Evolutionary conservation across 2,329 filamentous ascomycete species (phyloP).

Genomic region (Chrysoporthe puriensis): DNA sequence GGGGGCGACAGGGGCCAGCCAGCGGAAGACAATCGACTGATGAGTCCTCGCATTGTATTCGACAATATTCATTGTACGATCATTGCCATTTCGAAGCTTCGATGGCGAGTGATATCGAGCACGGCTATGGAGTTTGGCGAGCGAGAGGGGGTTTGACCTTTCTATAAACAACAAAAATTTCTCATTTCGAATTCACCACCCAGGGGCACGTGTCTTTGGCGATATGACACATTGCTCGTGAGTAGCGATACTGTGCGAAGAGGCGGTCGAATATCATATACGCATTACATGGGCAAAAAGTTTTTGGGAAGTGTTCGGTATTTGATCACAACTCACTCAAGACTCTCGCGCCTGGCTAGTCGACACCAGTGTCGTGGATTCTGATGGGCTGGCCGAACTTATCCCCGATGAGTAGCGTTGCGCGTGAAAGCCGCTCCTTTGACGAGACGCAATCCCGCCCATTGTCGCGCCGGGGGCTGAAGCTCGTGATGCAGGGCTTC

Average conservation of each 20-base stretch:
- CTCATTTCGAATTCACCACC: not conserved
- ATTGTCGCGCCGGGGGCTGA: not conserved
- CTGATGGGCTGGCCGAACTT: not conserved
- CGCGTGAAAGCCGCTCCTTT: not conserved
- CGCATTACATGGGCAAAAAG: not conserved
- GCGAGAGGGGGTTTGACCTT: slow-evolving; percentile 1
- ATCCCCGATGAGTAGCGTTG: not conserved
- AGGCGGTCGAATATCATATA: not conserved
- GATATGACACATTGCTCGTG: not conserved
- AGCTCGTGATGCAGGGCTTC: not conserved
- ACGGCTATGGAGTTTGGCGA: slow-evolving; percentile 21
- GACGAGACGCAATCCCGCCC: not conserved
- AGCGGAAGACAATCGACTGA: not conserved
- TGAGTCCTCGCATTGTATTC: not conserved
- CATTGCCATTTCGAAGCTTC: not conserved
- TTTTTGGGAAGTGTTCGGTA: too few relatives aligned
- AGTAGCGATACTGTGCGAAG: not conserved
- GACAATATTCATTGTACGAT: slow-evolving; percentile 6
- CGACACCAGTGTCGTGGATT: too few relatives aligned
- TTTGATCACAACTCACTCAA: too few relatives aligned
- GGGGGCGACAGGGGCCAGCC: not conserved
- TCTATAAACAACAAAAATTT: not conserved
- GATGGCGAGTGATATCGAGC: not conserved
- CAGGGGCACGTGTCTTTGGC: not conserved
- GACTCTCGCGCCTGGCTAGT: too few relatives aligned